Conservation (phyloP, 495 filamentous ascomycete species). For the Aspergillus haitiensis region DNA sequence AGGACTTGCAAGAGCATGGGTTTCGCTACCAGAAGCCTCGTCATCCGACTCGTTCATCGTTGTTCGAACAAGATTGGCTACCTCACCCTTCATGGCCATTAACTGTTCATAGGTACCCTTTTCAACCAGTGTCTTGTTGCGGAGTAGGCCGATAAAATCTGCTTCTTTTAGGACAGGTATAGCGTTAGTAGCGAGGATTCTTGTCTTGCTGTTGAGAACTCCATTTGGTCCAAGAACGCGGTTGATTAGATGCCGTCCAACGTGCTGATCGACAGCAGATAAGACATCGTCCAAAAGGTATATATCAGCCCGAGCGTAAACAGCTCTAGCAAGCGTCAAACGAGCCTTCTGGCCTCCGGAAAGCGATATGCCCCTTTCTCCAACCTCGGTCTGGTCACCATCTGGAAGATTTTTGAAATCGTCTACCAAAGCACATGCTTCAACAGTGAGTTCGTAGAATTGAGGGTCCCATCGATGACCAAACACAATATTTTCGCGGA, state of each 20-base stretch:
- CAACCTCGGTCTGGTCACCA: conserved; percentile 94
- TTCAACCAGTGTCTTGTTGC: conserved; percentile 81
- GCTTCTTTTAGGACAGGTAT: conserved; percentile 88
- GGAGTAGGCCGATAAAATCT: conserved; percentile 79
- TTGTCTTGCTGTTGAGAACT: conserved; percentile 80
- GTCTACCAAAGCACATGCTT: conserved; percentile 88
- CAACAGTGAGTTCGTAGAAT: conserved; percentile 92
- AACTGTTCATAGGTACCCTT: conserved; percentile 86
- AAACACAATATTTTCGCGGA: conserved; percentile 96
- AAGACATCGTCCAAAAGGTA: conserved; percentile 93
- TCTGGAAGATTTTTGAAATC: conserved; percentile 93
- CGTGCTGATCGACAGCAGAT: conserved; percentile 96
- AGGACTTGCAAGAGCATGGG: conserved; percentile 47
- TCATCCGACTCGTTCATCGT: conserved; percentile 65
- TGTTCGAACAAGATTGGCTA: conserved; percentile 81
- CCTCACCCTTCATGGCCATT: conserved; percentile 89
- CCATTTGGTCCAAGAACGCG: conserved; percentile 85
- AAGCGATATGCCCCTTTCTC: conserved; percentile 94
- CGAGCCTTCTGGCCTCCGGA: conserved; percentile 97
- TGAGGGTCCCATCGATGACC: conserved; percentile 91
- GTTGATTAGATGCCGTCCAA: conserved; percentile 91
- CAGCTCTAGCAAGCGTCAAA: conserved; percentile 89
- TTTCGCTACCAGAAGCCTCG: conserved; percentile 56
- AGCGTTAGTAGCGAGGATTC: conserved; percentile 93
- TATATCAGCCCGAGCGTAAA: conserved; percentile 96